These are phyloP conservation scores for Sclerotinia glacialis DNA, from an alignment of 2,329 filamentous ascomycete species.

Conservation along the genomic window DNA sequence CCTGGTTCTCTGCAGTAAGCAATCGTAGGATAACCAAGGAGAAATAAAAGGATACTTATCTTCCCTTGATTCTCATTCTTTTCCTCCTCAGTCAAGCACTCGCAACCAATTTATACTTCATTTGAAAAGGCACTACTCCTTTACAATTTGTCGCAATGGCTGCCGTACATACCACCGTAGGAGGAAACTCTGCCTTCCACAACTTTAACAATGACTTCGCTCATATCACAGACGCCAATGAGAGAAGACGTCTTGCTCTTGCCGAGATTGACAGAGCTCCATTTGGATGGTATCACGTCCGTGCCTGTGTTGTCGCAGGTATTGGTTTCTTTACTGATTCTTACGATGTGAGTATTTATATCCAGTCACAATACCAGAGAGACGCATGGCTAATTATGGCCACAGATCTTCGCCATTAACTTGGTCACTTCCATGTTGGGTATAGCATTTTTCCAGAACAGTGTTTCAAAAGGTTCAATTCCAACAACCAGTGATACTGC, in stretches of 20 bases:
- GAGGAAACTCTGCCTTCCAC: slow-evolving; percentile 69
- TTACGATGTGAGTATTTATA: slow-evolving; percentile 67
- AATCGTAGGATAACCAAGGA: neutral
- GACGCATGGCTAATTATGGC: slow-evolving; percentile 24
- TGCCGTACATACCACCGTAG: slow-evolving; percentile 69
- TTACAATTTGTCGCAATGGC: slow-evolving; percentile 37
- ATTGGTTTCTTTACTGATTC: slow-evolving; percentile 89
- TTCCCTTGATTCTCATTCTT: neutral
- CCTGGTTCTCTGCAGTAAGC: neutral
- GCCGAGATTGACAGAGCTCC: slow-evolving; percentile 78
- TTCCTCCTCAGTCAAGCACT: slow-evolving; percentile 26
- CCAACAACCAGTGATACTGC: slow-evolving; percentile 69
- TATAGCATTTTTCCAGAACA: slow-evolving; percentile 34
- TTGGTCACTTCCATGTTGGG: slow-evolving; percentile 38
- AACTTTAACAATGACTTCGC: slow-evolving; percentile 76
- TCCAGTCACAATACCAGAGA: slow-evolving; percentile 39
- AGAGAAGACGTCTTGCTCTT: slow-evolving; percentile 74
- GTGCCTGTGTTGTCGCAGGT: slow-evolving; percentile 72
- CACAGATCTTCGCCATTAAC: slow-evolving; percentile 38
- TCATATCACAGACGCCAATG: slow-evolving; percentile 66
- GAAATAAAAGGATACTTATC: slow-evolving; percentile 16
- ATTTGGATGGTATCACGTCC: slow-evolving; percentile 77
- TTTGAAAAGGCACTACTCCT: neutral
- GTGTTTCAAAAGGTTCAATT: slow-evolving; percentile 50
- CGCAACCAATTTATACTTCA: neutral